Evolutionary conservation across 331 rosid species (phyloP).

Genomic region (Pyracantha coccinea): DNA sequence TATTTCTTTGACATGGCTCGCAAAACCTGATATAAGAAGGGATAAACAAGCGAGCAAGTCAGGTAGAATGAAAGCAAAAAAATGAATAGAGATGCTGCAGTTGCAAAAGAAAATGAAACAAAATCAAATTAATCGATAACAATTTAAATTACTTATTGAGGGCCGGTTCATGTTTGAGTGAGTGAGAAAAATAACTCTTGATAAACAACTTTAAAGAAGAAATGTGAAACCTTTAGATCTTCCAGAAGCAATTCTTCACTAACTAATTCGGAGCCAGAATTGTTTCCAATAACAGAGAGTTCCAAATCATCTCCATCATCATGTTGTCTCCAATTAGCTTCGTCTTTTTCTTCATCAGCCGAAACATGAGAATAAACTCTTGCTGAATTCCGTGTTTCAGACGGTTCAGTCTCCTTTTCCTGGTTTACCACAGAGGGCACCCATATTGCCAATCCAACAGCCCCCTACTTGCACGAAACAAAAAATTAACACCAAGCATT

Average conservation of each 20-base stretch:
- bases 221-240: conserved; percentile 53
- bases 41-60: conserved; percentile 6
- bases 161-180: not conserved
- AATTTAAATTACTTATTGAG: not conserved
- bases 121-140: not conserved
- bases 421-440: conserved; percentile 93
- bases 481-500: conserved; percentile 2
- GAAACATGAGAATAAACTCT: conserved; percentile 67
- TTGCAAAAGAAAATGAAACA: not conserved
- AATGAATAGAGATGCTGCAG: not conserved
- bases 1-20: conserved; percentile 72
- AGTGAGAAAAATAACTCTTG: not conserved
- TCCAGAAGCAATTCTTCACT: conserved; percentile 69
- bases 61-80: not conserved
- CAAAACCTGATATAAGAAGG: conserved; percentile 52
- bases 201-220: not conserved
- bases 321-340: conserved; percentile 32
- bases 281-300: conserved; percentile 46
- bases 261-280: conserved; percentile 36
- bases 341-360: conserved; percentile 44
- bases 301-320: conserved; percentile 48
- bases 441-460: conserved; percentile 99
- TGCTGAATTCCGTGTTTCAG: conserved; percentile 42
- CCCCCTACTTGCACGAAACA: conserved; percentile 52
- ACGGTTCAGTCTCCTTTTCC: conserved; percentile 54